phyloP scores from a whole-genome alignment of 2,329 filamentous ascomycete species.

The Corinectria fuckeliana region DNA sequence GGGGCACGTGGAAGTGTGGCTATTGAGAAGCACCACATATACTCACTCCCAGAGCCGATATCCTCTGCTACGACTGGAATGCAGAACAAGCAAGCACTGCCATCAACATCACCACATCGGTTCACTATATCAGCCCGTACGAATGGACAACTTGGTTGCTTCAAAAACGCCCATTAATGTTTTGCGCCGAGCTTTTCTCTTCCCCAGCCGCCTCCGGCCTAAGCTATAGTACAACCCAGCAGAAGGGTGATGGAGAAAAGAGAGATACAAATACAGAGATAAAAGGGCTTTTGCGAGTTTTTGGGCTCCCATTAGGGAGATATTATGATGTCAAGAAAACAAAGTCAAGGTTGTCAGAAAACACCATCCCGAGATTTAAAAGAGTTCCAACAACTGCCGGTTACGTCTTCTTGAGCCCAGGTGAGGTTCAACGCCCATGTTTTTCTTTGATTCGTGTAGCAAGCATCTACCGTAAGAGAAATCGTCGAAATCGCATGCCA shows the following conservation, averaged over 20 bases:
- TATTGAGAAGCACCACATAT: too few species aligned
- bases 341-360: slow-evolving; percentile 38
- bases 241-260: slow-evolving; percentile 42
- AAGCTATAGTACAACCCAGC: slow-evolving; percentile 48
- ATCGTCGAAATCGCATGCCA: slow-evolving; percentile 49
- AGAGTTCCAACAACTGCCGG: slow-evolving; percentile 36
- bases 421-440: slow-evolving; percentile 35
- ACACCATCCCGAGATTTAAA: slow-evolving; percentile 37
- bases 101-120: slow-evolving; percentile 11
- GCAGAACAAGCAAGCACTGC: not conserved
- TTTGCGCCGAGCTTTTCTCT: slow-evolving; percentile 45
- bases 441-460: slow-evolving; percentile 40
- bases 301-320: slow-evolving; percentile 38
- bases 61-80: not conserved
- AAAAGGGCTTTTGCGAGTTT: slow-evolving; percentile 37
- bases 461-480: slow-evolving; percentile 48
- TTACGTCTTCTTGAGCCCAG: slow-evolving; percentile 37
- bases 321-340: slow-evolving; percentile 41
- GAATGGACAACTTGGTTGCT: slow-evolving; percentile 12
- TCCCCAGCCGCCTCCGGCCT: slow-evolving; percentile 39
- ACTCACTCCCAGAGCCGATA: too few species aligned
- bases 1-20: too few species aligned
- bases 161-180: slow-evolving; percentile 43
- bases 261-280: slow-evolving; percentile 45
- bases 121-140: slow-evolving; percentile 19